These are phyloP conservation scores for Hysterium pulicare DNA, from an alignment of 2,329 filamentous ascomycete genomes.

Conservation along the genomic window DNA sequence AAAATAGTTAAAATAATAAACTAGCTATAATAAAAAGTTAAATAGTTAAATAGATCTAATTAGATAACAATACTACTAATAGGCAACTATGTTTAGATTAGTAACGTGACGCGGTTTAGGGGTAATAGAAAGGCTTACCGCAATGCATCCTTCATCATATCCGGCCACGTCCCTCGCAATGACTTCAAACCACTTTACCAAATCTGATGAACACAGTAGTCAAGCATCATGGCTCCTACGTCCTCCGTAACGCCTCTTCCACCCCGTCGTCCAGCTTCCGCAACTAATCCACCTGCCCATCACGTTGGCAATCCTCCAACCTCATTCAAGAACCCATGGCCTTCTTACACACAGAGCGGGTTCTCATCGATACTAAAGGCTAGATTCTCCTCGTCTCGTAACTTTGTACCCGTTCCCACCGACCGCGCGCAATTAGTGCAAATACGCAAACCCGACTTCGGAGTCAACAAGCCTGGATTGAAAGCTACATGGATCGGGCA, in stretches of 20 bases:
- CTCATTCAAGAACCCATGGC: constrained; percentile 50
- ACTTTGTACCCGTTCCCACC: constrained; percentile 46
- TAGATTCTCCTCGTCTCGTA: constrained; percentile 39
- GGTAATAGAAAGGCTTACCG: no score
- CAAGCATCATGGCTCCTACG: constrained; percentile 20
- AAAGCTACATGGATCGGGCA: constrained; percentile 54
- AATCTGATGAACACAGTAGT: no score
- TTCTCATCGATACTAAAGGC: constrained; percentile 29
- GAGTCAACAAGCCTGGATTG: constrained; percentile 20
- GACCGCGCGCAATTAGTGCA: constrained; percentile 41
- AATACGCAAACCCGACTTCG: constrained; percentile 43
- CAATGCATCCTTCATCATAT: no score
- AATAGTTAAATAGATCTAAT: no score
- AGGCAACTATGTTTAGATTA: no score
- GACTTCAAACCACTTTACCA: no score
- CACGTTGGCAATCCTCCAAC: constrained; percentile 44
- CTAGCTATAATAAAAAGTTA: no score
- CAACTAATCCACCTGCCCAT: constrained; percentile 33
- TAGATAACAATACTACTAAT: no score
- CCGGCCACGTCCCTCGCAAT: no score
- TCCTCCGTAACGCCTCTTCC: constrained; percentile 15
- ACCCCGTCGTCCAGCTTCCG: constrained; percentile 16
- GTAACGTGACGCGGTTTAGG: no score
- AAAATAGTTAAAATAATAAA: no score
- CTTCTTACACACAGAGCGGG: constrained; percentile 35